Conservation (phyloP, 2,329 filamentous ascomycete species). For the Fusarium mundagurra region DNA sequence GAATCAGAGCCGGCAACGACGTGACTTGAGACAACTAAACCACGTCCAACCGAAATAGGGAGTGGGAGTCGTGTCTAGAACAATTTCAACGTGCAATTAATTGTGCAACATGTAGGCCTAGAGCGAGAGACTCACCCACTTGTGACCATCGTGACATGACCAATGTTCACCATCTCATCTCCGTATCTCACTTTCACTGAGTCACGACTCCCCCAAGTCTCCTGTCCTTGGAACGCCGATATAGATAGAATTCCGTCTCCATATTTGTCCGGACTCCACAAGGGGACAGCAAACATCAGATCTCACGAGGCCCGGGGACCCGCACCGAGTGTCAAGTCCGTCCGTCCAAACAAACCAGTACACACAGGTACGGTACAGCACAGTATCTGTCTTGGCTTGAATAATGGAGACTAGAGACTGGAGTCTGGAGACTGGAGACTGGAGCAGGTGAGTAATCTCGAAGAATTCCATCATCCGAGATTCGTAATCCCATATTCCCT, state of each 20-base stretch:
- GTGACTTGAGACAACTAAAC: slow-evolving; percentile 21
- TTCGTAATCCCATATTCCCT: slow-evolving; percentile 19
- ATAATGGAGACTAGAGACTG: not conserved
- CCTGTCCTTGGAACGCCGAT: slow-evolving; percentile 15
- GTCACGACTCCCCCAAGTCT: slow-evolving; percentile 11
- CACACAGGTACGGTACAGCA: not conserved
- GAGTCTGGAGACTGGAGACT: not conserved
- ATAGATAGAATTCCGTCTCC: slow-evolving; percentile 11
- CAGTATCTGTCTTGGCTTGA: slow-evolving; percentile 7
- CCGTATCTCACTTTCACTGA: slow-evolving; percentile 15
- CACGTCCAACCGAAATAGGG: not conserved
- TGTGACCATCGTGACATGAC: not conserved
- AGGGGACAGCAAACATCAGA: slow-evolving; percentile 24
- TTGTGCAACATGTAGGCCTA: not conserved
- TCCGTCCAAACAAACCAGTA: not conserved
- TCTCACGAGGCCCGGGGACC: slow-evolving; percentile 16
- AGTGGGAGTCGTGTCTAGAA: not conserved
- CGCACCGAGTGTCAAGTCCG: slow-evolving; percentile 19
- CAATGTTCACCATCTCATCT: slow-evolving; percentile 18
- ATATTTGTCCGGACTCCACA: slow-evolving; percentile 23
- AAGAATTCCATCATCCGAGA: slow-evolving; percentile 22
- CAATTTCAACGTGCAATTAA: slow-evolving; percentile 13
- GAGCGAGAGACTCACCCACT: not conserved
- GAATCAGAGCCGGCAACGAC: slow-evolving; percentile 11
- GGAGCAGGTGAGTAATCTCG: slow-evolving; percentile 13